Evolutionary conservation across 805 yeast genomes (phyloP).

Genomic region (Ogataea pignaliae): DNA sequence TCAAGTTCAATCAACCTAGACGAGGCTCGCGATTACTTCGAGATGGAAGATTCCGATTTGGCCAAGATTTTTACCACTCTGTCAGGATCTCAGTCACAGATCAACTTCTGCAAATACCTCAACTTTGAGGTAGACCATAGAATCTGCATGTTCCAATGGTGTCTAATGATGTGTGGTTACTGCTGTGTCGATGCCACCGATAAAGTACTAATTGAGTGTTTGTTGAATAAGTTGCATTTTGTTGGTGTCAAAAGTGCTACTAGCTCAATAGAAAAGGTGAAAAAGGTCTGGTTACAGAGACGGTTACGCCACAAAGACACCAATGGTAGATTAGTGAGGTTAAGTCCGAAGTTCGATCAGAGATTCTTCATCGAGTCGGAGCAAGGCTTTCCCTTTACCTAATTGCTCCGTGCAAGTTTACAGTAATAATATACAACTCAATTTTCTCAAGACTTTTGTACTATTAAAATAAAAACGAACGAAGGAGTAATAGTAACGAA

Average conservation of each 20-base stretch:
- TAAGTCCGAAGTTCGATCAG: conserved; percentile 9
- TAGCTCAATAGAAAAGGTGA: conserved; percentile 19
- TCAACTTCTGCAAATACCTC: conserved; percentile 19
- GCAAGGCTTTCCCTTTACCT: conserved; percentile 15
- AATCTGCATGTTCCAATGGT: conserved; percentile 30
- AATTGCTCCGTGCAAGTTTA: too few relatives aligned
- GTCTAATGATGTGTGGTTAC: conserved; percentile 22
- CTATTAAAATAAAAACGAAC: too few relatives aligned
- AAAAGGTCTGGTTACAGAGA: conserved; percentile 24
- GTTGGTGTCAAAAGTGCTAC: conserved; percentile 27
- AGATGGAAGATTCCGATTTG: conserved; percentile 7
- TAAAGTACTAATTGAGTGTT: conserved; percentile 24
- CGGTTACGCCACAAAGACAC: conserved; percentile 13
- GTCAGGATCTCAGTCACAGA: neutral
- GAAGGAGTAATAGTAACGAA: too few relatives aligned
- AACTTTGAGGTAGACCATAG: conserved; percentile 27
- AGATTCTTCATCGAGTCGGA: conserved; percentile 11
- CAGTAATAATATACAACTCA: too few relatives aligned
- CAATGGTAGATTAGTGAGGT: conserved; percentile 4
- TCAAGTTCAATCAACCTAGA: conserved; percentile 7
- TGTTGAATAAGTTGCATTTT: conserved; percentile 18
- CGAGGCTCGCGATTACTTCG: conserved; percentile 6
- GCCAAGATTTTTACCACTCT: conserved; percentile 7
- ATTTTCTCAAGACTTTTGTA: too few relatives aligned
- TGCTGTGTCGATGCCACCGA: conserved; percentile 23